Evolutionary conservation across 2,329 filamentous ascomycete species (phyloP).

Genomic region (Fusarium gaditjirri): DNA sequence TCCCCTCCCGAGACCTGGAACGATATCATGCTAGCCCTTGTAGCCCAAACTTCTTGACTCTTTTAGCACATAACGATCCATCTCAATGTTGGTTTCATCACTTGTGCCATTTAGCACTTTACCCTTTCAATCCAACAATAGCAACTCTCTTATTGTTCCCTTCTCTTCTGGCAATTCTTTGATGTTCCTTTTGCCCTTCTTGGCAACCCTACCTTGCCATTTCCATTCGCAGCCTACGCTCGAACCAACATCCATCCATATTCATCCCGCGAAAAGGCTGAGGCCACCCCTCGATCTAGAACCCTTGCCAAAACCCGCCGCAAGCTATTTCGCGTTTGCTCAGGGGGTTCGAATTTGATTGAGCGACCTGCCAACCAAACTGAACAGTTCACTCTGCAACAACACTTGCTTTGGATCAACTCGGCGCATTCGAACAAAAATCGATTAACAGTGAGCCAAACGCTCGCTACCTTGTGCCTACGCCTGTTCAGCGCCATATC

Average conservation of each 20-base stretch:
- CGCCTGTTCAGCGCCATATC: neutral
- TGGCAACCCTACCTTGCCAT: neutral
- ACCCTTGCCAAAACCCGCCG: constrained; percentile 41
- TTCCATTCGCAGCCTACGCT: constrained; percentile 1
- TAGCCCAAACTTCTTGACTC: constrained; percentile 11
- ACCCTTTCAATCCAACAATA: constrained; percentile 15
- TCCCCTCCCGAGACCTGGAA: constrained; percentile 9
- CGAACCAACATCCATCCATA: constrained; percentile 15
- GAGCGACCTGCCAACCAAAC: constrained; percentile 31
- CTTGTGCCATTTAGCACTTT: neutral
- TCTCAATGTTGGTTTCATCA: constrained; percentile 3
- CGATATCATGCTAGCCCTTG: constrained; percentile 1
- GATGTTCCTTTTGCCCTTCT: neutral
- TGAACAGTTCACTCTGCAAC: constrained; percentile 37
- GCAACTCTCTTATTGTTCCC: constrained; percentile 8
- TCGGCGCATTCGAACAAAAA: constrained; percentile 9
- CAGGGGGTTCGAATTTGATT: constrained; percentile 43
- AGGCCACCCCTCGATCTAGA: constrained; percentile 46
- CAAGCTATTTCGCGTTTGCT: constrained; percentile 46
- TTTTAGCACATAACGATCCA: constrained; percentile 13
- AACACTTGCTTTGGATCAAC: constrained; percentile 15
- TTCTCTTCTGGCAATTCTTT: neutral
- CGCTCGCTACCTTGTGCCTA: neutral
- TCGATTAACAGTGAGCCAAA: constrained; percentile 3
- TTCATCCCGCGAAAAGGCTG: constrained; percentile 42